Percentiles rank a stretch among this genome's conserved stretches.
These are phyloP conservation scores for Cryptosporidium ubiquitum DNA, from an alignment of 169 alveolate genomes.

Conservation along the genomic window DNA sequence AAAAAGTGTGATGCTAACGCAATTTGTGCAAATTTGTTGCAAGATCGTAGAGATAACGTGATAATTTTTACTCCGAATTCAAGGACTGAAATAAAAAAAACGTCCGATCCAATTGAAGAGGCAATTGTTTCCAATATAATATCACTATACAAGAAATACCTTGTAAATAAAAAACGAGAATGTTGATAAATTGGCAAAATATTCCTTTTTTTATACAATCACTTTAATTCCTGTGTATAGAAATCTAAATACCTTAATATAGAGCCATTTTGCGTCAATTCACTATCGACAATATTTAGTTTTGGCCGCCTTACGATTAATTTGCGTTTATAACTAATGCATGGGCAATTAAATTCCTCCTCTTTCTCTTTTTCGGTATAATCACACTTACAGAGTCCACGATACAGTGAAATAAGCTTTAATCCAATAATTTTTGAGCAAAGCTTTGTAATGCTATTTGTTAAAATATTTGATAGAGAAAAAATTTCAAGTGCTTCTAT, in stretches of 20 bases:
- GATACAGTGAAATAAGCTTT: background rate
- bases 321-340: background rate
- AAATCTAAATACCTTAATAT: constrained; percentile 11
- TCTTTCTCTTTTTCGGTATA: background rate
- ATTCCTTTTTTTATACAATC: background rate
- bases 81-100: constrained; percentile 6
- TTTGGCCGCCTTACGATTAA: background rate
- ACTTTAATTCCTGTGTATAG: constrained; percentile 17
- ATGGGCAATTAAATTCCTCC: background rate
- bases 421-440: background rate
- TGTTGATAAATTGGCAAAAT: background rate
- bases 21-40: constrained; percentile 80
- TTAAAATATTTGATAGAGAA: background rate
- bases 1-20: constrained; percentile 75
- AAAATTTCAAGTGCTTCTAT: background rate
- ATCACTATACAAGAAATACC: background rate
- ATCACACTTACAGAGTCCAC: background rate
- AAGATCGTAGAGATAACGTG: constrained; percentile 67
- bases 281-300: background rate
- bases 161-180: background rate
- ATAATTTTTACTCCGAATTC: constrained; percentile 6
- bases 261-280: background rate
- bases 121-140: constrained; percentile 13
- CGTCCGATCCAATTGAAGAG: constrained; percentile 37
- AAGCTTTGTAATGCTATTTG: background rate